These are phyloP conservation scores for Kernera saxatilis DNA, from an alignment of 345 rosid species.

Conservation along the genomic window DNA sequence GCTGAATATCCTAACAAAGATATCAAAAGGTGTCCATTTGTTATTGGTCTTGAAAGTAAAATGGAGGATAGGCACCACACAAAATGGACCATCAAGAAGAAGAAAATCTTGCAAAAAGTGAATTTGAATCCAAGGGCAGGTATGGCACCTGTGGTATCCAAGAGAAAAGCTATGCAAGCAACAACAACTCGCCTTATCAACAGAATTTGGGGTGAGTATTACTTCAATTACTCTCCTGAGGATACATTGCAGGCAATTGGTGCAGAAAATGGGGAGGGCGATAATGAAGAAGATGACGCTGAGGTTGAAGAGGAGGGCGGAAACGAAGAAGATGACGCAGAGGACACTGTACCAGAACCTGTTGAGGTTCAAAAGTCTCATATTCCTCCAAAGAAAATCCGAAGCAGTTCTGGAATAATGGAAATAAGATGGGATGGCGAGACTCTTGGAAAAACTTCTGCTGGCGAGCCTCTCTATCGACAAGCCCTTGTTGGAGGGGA, in stretches of 20 bases:
- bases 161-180: conserved; percentile 78
- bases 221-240: conserved; percentile 61
- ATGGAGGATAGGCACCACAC: conserved; percentile 82
- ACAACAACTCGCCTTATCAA: conserved; percentile 81
- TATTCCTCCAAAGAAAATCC: conserved; percentile 21
- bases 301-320: conserved; percentile 47
- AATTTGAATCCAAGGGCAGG: conserved; percentile 75
- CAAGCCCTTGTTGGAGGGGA: conserved; percentile 47
- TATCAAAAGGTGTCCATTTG: conserved; percentile 58
- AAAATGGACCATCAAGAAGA: conserved; percentile 69
- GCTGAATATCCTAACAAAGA: conserved; percentile 53
- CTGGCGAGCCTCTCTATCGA: conserved; percentile 46
- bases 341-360: conserved; percentile 28
- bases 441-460: conserved; percentile 32
- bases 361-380: conserved; percentile 30
- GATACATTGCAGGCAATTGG: conserved; percentile 34
- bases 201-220: conserved; percentile 88
- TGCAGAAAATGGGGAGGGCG: conserved; percentile 38
- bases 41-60: conserved; percentile 43
- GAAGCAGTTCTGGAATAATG: conserved; percentile 22
- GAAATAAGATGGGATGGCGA: conserved; percentile 57
- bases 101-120: conserved; percentile 39
- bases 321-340: conserved; percentile 42
- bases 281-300: conserved; percentile 43
- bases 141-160: conserved; percentile 46